phyloP scores from a whole-genome alignment of 305 asterid species.

The Solanum aculeatissimum region DNA sequence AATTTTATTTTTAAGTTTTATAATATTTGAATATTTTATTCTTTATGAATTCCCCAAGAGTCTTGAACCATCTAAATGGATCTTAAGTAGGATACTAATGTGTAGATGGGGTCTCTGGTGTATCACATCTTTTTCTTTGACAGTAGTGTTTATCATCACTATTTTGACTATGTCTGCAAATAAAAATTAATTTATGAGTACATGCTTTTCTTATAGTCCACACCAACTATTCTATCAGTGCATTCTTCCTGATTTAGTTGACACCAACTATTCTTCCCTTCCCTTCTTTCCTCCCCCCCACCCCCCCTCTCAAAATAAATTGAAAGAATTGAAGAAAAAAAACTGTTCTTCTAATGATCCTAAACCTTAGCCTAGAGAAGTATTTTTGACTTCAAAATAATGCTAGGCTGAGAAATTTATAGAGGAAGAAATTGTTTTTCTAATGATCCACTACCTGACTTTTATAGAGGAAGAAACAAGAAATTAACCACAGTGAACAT shows the following conservation, averaged over 20 bases:
- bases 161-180: neutral
- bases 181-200: neutral
- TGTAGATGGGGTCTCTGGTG: neutral
- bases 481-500: too few species aligned
- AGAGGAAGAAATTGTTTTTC: too few species aligned
- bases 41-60: neutral
- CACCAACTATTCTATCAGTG: neutral
- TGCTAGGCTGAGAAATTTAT: conserved; percentile 90
- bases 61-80: neutral
- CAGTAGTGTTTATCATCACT: neutral
- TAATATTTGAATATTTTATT: neutral
- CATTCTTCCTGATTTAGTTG: neutral
- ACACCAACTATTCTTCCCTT: neutral
- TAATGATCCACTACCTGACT: too few species aligned
- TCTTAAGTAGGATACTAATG: neutral
- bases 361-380: neutral
- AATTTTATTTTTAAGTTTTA: neutral
- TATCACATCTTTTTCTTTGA: neutral
- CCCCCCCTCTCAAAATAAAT: neutral
- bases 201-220: neutral
- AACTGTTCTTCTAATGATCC: neutral
- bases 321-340: neutral
- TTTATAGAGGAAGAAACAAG: too few species aligned
- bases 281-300: too few species aligned
- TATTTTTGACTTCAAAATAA: neutral